Evolutionary conservation across 2,329 filamentous ascomycete species (phyloP), one percentile per base, ranked within the genome.

Genomic region (Fusarium floridanum): DNA sequence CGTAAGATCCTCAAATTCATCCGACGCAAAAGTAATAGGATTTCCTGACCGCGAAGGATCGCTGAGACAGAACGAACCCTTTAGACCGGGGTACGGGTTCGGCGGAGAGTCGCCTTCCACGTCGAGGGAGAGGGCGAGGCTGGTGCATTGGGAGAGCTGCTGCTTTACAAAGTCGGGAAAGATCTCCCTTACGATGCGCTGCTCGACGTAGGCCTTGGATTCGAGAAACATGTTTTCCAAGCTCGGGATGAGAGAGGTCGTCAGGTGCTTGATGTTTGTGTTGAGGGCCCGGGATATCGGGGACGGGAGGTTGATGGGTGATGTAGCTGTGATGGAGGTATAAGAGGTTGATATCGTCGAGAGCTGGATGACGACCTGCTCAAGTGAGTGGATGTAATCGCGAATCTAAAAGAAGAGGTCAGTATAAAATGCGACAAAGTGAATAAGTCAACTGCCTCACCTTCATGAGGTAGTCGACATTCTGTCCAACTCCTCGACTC

Each of bases 61-160:
- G 1, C 87, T 90, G 17, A 91, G 77, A 66, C 88, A 89, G 72
- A 91, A 91, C 24, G 89, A 88, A 59, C 89, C 85, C 10, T 88
- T 89, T 0, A 92, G 83, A 0, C 90, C 90, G 4, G 86, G 86
- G 63, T 87, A 91, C 61, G 82, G 76, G 6, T 80, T 79, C 20
- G 68, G 70, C 5, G 72, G 76, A 10, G 76, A 68, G 2, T 81
- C 79, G 22, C 80, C 79, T n/a, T 79, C 79, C 1, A 74, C 71
- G 2, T 80, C 81, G 6, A 82, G 78, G 3, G 85, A 82, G 4
- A 90, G 78, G 1, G 88, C 85, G 41, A 82, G 79, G 5, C 83
- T 83, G 6, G 86, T 86, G 61, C 84, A 85, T 34, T 84, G 78
- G 1, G 84, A 85, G 63, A 90, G 80, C 75, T 89, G 88, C 64